Conservation (phyloP, 2,329 filamentous ascomycete species). For the Ophiostoma ips region DNA sequence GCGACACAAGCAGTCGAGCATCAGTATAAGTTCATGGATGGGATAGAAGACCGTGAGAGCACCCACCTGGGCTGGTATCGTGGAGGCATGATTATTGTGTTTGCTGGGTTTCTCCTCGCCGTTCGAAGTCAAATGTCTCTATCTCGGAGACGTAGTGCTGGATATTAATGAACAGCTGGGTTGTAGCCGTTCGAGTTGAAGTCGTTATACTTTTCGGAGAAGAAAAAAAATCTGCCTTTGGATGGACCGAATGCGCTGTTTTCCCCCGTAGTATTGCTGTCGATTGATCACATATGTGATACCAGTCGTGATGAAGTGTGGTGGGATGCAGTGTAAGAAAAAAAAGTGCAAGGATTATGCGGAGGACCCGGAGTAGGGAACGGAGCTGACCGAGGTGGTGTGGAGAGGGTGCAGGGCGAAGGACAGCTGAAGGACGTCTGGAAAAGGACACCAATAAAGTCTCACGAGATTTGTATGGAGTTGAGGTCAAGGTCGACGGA, state of each 20-base stretch:
- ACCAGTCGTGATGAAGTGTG: not conserved
- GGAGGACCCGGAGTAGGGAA: not conserved
- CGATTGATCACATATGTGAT: too few species aligned
- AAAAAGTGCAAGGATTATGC: not conserved
- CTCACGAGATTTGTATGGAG: not conserved
- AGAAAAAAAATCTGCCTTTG: too few species aligned
- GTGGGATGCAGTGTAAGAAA: not conserved
- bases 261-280: too few species aligned
- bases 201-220: too few species aligned
- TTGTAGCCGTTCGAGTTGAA: too few species aligned
- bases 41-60: not conserved
- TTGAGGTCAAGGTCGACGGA: not conserved
- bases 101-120: not conserved
- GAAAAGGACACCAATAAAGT: too few species aligned
- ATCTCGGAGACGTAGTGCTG: too few species aligned
- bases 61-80: not conserved
- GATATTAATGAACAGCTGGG: too few species aligned
- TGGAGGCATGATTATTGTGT: not conserved
- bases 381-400: conserved; percentile 9
- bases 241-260: too few species aligned
- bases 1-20: not conserved
- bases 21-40: not conserved
- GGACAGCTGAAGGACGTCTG: not conserved
- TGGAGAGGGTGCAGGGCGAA: not conserved
- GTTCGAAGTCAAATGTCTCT: too few species aligned